These are phyloP conservation scores for Aspergillus awamori DNA, from an alignment of 2,329 filamentous ascomycete species.

Conservation along the genomic window DNA sequence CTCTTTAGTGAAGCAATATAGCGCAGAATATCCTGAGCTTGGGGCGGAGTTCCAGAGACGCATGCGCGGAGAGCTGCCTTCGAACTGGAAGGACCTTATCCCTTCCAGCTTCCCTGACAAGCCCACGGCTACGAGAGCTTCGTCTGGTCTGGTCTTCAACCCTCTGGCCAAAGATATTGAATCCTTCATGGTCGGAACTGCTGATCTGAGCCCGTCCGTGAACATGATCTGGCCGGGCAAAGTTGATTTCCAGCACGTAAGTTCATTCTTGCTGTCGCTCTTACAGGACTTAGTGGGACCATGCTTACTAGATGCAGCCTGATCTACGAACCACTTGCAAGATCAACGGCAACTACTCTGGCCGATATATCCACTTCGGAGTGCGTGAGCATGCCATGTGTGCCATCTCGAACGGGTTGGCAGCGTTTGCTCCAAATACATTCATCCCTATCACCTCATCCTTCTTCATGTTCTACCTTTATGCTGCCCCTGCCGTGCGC, in stretches of 20 bases:
- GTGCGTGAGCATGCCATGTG: slow-evolving; percentile 66
- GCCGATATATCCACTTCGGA: slow-evolving; percentile 59
- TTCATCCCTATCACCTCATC: slow-evolving; percentile 61
- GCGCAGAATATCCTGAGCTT: slow-evolving; percentile 50
- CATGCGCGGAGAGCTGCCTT: slow-evolving; percentile 51
- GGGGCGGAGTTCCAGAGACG: slow-evolving; percentile 54
- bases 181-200: slow-evolving; percentile 58
- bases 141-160: slow-evolving; percentile 55
- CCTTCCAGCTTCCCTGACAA: slow-evolving; percentile 53
- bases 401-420: slow-evolving; percentile 79
- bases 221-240: slow-evolving; percentile 60
- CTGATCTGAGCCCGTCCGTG: slow-evolving; percentile 57
- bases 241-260: slow-evolving; percentile 55
- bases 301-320: slow-evolving; percentile 27
- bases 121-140: slow-evolving; percentile 54
- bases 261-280: slow-evolving; percentile 11
- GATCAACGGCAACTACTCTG: slow-evolving; percentile 55
- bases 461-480: slow-evolving; percentile 67
- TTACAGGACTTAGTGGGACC: neutral
- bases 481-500: slow-evolving; percentile 60
- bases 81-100: slow-evolving; percentile 56
- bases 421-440: slow-evolving; percentile 59
- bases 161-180: slow-evolving; percentile 53
- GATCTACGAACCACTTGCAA: slow-evolving; percentile 31
- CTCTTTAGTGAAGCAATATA: slow-evolving; percentile 49